A percentile compares a stretch with the other conserved stretches of the same genome.
These are phyloP conservation scores for Pichia cephalocereana DNA, from an alignment of 805 yeast genomes.

Conservation along the genomic window DNA sequence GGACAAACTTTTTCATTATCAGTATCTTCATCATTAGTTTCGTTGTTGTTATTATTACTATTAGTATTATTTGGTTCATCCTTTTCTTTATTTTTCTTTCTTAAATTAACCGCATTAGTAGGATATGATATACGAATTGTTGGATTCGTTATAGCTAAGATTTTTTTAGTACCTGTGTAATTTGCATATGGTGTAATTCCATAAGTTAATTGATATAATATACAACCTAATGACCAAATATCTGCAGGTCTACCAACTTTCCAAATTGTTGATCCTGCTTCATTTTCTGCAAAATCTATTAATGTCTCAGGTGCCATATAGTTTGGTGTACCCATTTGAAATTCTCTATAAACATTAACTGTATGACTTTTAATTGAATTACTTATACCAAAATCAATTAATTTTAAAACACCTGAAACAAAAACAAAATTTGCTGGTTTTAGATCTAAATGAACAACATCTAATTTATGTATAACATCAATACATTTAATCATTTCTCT, in stretches of 20 bases:
- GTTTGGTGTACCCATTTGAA: slow-evolving; percentile 91
- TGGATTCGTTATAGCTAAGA: slow-evolving; percentile 81
- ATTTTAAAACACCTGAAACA: slow-evolving; percentile 75
- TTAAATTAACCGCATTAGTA: slow-evolving; percentile 20
- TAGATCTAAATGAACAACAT: slow-evolving; percentile 49
- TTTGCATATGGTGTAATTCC: slow-evolving; percentile 86
- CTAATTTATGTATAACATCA: slow-evolving; percentile 76
- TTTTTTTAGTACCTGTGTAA: slow-evolving; percentile 65
- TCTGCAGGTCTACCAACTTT: slow-evolving; percentile 93
- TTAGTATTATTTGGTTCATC: neutral
- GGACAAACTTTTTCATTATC: slow-evolving; percentile 17
- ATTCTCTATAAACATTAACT: slow-evolving; percentile 77
- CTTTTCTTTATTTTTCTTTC: slow-evolving; percentile 1
- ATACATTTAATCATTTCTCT: slow-evolving; percentile 76
- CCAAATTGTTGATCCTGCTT: slow-evolving; percentile 33
- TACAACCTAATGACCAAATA: slow-evolving; percentile 97
- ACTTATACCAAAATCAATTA: slow-evolving; percentile 95
- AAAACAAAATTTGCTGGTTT: slow-evolving; percentile 66
- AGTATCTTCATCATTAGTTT: slow-evolving; percentile 2
- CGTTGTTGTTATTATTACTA: neutral
- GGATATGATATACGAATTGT: slow-evolving; percentile 64
- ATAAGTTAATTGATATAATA: slow-evolving; percentile 89
- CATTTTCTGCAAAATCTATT: slow-evolving; percentile 39
- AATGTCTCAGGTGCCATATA: slow-evolving; percentile 98
- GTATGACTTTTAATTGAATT: slow-evolving; percentile 91